Base-by-base conservation (phyloP, 257 asterid genomes). In the Jaltomata sinuosa region DNA sequence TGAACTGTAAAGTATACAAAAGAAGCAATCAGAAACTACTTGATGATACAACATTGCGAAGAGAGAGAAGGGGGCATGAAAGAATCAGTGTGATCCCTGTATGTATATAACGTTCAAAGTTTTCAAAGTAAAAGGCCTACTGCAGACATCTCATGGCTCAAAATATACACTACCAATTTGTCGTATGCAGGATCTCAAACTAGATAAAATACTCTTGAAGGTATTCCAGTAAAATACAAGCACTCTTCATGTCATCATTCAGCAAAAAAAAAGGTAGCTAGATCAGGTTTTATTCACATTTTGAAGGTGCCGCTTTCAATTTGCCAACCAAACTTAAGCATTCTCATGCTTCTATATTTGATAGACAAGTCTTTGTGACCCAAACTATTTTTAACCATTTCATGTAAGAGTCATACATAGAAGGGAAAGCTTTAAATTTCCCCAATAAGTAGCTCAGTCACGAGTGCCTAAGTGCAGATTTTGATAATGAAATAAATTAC, bases 1-100 rank as follows among this genome's bases (percentile, higher is more conserved):
- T 89, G 83, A 87, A 87, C 97, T 93, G 94, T 92, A 91, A 83
- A 88, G 67, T 11, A 49, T 5, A 82, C 57, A 71, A 50, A 79
- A 71, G 61, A 54, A 74, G 32, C 25, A 74, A 74, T 45, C 40
- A 74, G 40, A 74, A 45, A 74, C 59, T 22, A 22, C 59, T 45
- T 74, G 31, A 45, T 45, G 22, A 29, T 22, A 74, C 21, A 47
- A 25, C 21, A 74, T 3, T 25, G 21, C 11, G 38, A 74, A 45
- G 45, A 27, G 8, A 25, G 6, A 25, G 22, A 47, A 45, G 57
- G 18, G 38, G 38, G 2, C 38, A 45, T 74, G 38, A 74, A 45
- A 74, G 57, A 74, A 74, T 42, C 59, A 45, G 38, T 25, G 57
- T 27, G 38, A 45, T 45, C 15, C 21, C 59, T 45, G 81, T 45